A percentile compares a stretch with the other conserved stretches of the same genome.
Evolutionary conservation across 768 basidiomycete genomes (phyloP).

Genomic region (Pluteus cervinus): DNA sequence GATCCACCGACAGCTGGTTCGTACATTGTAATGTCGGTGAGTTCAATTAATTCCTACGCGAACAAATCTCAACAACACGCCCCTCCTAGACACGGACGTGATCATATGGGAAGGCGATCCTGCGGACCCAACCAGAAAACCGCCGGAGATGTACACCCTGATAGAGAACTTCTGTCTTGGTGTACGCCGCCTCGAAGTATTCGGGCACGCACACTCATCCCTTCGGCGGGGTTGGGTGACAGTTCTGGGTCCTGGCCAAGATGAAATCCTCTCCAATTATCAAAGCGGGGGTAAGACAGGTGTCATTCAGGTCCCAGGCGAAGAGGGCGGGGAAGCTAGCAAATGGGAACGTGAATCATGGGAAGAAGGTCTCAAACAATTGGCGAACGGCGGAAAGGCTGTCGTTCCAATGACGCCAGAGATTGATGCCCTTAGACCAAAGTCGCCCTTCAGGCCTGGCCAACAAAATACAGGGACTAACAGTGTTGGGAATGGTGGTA

Average conservation of each 20-base stretch:
- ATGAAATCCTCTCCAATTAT: conserved; percentile 39
- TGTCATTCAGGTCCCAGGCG: conserved; percentile 31
- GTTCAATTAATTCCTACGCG: conserved; percentile 19
- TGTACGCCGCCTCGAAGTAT: conserved; percentile 84
- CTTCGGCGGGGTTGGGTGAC: conserved; percentile 91
- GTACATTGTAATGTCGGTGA: conserved; percentile 96
- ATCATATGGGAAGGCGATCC: conserved; percentile 95
- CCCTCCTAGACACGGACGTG: conserved; percentile 78
- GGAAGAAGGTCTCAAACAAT: conserved; percentile 55
- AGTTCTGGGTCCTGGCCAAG: conserved; percentile 62
- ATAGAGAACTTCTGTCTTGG: conserved; percentile 99
- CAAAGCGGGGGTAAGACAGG: conserved; percentile 21
- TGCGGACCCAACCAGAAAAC: conserved; percentile 77
- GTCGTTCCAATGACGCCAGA: conserved; percentile 74
- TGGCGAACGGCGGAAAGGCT: conserved; percentile 46
- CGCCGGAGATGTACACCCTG: conserved; percentile 92
- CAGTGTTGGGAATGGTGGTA: conserved; percentile 4
- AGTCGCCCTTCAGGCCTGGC: conserved; percentile 62
- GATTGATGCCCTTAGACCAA: conserved; percentile 79
- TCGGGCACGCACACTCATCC: conserved; percentile 66
- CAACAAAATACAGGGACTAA: conserved; percentile 8
- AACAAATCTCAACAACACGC: not conserved
- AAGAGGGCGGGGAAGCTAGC: conserved; percentile 35
- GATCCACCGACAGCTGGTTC: conserved; percentile 93
- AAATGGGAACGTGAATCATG: conserved; percentile 60